Evolutionary conservation across 306 rosid species (phyloP), one percentile per base, ranked within the genome.

Genomic region (Hippophae rhamnoides): DNA sequence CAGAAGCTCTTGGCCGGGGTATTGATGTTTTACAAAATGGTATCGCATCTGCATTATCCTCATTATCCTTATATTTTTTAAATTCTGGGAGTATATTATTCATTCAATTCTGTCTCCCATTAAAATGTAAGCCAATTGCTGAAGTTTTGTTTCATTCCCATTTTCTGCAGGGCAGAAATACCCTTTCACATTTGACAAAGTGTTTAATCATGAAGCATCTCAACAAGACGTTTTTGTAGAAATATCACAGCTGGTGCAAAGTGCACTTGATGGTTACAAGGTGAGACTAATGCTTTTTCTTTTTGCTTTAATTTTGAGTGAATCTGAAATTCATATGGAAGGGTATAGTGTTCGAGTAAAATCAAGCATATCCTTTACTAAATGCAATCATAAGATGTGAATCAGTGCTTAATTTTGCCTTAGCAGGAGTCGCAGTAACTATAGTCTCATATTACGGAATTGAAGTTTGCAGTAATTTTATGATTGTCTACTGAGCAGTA

Each of bases 221-320:
- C 97, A 93, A 68, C 81, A 77, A 41, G 94, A 88, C 43, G 93
- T 88, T 68, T 93, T 93, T 69, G 73, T 71, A 3, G 99, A 93
- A 69, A 80, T 93, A 77, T 88, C 99, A 10, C 99, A 93, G 63
- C 74, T 93, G 59, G 96, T 93, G 10, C 99, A 88, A 66, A 93
- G 99, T 79, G 99, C 99, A 5, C 99, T 93, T 49, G 99, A 93
- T 63, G 99, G 99, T 31, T 93, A 88, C 50, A 93, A 88, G 99
- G 99, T 92, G 63, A 60, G 56, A 69, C 48, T 43, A 10, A 23
- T 31, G 55, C n/a, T 45, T 46, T 25, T 12, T 54, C 43, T 9
- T 52, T 40, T 41, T 26, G 23, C 42, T 67, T 60, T 26, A 41
- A 46, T 46, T 38, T 6, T 7, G 3, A 31, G 38, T 31, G 2